Evolutionary conservation across 1,284 basidiomycete genomes (phyloP).

Genomic region (Malassezia dermatis): DNA sequence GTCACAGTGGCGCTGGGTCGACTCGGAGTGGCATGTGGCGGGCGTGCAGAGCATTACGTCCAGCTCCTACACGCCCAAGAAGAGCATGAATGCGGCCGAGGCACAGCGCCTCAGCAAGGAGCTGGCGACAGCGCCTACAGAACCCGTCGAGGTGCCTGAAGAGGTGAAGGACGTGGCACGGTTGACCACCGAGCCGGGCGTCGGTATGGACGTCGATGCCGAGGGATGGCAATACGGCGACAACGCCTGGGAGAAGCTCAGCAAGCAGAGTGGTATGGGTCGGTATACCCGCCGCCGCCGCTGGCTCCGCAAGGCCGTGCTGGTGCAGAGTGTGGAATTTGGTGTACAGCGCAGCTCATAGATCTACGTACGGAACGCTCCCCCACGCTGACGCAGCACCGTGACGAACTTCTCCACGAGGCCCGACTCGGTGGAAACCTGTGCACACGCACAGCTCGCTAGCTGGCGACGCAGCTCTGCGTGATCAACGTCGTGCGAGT

Average conservation of each 20-base stretch:
- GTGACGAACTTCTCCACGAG: constrained; percentile 8
- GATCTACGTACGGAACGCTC: constrained; percentile 6
- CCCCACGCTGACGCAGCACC: constrained; percentile 4
- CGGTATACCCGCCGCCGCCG: constrained; percentile 51
- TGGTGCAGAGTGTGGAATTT: constrained; percentile 45
- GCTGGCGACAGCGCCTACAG: neutral
- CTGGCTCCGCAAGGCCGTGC: constrained; percentile 48
- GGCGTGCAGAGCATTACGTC: constrained; percentile 24
- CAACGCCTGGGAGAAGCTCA: constrained; percentile 83
- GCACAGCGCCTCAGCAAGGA: constrained; percentile 10
- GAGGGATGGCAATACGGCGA: constrained; percentile 92
- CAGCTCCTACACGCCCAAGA: constrained; percentile 7
- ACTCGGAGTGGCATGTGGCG: constrained; percentile 49
- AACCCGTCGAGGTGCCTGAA: constrained; percentile 2
- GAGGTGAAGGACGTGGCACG: constrained; percentile 4
- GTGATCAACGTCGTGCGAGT: constrained; percentile 68
- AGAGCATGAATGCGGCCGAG: constrained; percentile 2
- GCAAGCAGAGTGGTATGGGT: constrained; percentile 68
- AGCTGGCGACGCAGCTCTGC: constrained; percentile 81
- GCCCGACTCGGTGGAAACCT: constrained; percentile 9
- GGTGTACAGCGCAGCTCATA: constrained; percentile 17
- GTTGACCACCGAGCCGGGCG: neutral
- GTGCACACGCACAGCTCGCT: constrained; percentile 47
- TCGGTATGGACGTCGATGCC: constrained; percentile 57
- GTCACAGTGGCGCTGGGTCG: constrained; percentile 50